Percentiles rank a stretch among this genome's conserved stretches.
phyloP scores from a whole-genome alignment of 805 yeast genomes.

The Tetrapisispora arboricola region DNA sequence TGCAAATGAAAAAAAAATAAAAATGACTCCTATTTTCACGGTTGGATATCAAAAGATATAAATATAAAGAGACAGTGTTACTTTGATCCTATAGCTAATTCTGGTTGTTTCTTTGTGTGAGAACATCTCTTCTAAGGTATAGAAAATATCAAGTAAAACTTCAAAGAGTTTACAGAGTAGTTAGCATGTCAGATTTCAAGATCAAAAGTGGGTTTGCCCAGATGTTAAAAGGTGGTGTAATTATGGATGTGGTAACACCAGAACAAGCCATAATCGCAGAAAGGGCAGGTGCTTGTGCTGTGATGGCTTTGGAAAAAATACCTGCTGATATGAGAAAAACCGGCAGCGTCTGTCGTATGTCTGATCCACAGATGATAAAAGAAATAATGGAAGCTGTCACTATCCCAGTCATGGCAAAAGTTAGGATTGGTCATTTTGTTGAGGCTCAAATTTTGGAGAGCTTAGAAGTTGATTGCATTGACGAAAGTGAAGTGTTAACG shows the following conservation, averaged over 20 bases:
- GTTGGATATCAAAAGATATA: too few species aligned
- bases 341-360: constrained; percentile 79
- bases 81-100: too few species aligned
- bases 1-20: too few species aligned
- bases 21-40: too few species aligned
- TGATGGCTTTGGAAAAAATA: constrained; percentile 77
- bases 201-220: constrained; percentile 75
- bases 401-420: constrained; percentile 78
- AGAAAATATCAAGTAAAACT: too few species aligned
- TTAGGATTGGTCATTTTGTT: constrained; percentile 72
- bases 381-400: constrained; percentile 57
- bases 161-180: too few species aligned
- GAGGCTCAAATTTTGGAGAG: constrained; percentile 73
- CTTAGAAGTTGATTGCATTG: constrained; percentile 67
- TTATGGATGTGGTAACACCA: constrained; percentile 64
- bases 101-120: too few species aligned
- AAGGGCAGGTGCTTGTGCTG: constrained; percentile 80
- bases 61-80: too few species aligned
- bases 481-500: constrained; percentile 76
- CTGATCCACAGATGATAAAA: constrained; percentile 71
- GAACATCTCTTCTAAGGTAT: too few species aligned
- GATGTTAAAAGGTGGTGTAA: constrained; percentile 74
- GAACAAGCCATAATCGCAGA: constrained; percentile 79
- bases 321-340: constrained; percentile 79
- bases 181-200: constrained; percentile 28